Evolutionary conservation across 352 stramenopile genomes (phyloP).

Genomic region (Phytophthora sojae): DNA sequence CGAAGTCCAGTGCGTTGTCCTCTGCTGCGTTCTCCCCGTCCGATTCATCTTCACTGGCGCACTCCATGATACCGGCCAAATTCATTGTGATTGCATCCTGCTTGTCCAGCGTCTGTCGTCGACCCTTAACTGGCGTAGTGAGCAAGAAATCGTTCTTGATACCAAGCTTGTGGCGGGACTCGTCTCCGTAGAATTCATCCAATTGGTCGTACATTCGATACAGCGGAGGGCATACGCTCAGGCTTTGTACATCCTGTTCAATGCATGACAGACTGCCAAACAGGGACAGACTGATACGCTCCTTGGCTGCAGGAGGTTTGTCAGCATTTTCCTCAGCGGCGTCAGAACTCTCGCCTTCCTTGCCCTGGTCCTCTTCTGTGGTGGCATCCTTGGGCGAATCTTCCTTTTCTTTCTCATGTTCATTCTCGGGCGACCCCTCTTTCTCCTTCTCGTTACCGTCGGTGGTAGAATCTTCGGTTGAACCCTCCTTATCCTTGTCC

Average conservation of each 20-base stretch:
- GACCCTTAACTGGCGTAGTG: conserved; percentile 60
- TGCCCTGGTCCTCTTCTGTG: conserved; percentile 2
- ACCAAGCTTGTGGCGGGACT: conserved; percentile 60
- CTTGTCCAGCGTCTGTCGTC: conserved; percentile 40
- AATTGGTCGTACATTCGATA: conserved; percentile 79
- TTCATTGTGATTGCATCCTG: conserved; percentile 44
- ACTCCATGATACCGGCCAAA: conserved; percentile 48
- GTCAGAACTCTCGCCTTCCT: conserved; percentile 13
- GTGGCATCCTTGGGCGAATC: background rate
- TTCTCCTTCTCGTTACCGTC: conserved; percentile 10
- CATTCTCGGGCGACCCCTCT: conserved; percentile 15
- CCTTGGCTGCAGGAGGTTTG: conserved; percentile 24
- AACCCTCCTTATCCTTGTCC: conserved; percentile 10
- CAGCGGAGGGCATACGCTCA: conserved; percentile 74
- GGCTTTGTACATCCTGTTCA: conserved; percentile 57
- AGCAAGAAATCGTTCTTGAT: conserved; percentile 69
- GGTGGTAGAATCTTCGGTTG: background rate
- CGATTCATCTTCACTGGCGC: conserved; percentile 50
- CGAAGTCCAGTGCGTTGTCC: conserved; percentile 46
- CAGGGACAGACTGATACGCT: conserved; percentile 55
- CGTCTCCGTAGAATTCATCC: conserved; percentile 67
- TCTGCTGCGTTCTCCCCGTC: conserved; percentile 49
- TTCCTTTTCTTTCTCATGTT: conserved; percentile 18
- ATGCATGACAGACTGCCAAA: conserved; percentile 65
- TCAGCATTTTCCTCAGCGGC: conserved; percentile 2